Conservation (phyloP, 2,329 filamentous ascomycete genomes). For the Penicillium sp. region DNA sequence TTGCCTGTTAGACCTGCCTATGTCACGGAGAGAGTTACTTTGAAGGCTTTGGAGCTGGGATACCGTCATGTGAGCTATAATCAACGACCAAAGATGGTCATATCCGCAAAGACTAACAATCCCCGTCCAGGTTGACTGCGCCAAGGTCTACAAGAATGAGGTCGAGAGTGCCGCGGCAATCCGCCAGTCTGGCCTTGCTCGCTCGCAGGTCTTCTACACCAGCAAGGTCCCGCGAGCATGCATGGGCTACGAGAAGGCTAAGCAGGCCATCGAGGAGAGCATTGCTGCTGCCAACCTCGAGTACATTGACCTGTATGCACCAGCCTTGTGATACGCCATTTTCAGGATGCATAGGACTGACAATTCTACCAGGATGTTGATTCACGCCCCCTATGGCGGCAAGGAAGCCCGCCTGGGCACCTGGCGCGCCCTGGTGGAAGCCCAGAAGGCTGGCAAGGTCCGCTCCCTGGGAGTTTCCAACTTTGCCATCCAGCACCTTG, state of each 20-base stretch:
- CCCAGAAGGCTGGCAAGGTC: slow-evolving; percentile 47
- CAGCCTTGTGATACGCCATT: neutral
- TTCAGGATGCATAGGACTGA: slow-evolving; percentile 12
- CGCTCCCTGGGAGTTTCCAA: slow-evolving; percentile 52
- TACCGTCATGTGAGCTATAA: slow-evolving; percentile 60
- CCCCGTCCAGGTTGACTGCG: slow-evolving; percentile 60
- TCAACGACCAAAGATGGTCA: neutral
- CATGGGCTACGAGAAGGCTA: slow-evolving; percentile 69
- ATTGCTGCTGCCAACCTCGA: slow-evolving; percentile 66
- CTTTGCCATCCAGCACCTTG: slow-evolving; percentile 48
- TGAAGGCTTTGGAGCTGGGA: slow-evolving; percentile 61
- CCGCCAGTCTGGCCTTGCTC: slow-evolving; percentile 56
- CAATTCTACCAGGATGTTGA: slow-evolving; percentile 39
- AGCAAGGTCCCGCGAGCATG: slow-evolving; percentile 61
- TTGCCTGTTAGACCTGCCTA: slow-evolving; percentile 58
- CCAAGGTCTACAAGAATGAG: slow-evolving; percentile 65
- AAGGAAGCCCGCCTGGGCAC: slow-evolving; percentile 46
- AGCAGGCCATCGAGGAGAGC: slow-evolving; percentile 67
- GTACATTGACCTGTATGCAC: slow-evolving; percentile 68
- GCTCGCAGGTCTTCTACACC: slow-evolving; percentile 66
- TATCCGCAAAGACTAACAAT: neutral
- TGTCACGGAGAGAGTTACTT: slow-evolving; percentile 62
- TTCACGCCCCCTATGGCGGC: slow-evolving; percentile 49
- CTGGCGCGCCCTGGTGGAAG: slow-evolving; percentile 51
- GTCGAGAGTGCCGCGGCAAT: slow-evolving; percentile 61